Percentiles rank a stretch among this genome's conserved stretches.
These are phyloP conservation scores for Solanum paucissectum DNA, from an alignment of 257 asterid genomes.

Conservation along the genomic window DNA sequence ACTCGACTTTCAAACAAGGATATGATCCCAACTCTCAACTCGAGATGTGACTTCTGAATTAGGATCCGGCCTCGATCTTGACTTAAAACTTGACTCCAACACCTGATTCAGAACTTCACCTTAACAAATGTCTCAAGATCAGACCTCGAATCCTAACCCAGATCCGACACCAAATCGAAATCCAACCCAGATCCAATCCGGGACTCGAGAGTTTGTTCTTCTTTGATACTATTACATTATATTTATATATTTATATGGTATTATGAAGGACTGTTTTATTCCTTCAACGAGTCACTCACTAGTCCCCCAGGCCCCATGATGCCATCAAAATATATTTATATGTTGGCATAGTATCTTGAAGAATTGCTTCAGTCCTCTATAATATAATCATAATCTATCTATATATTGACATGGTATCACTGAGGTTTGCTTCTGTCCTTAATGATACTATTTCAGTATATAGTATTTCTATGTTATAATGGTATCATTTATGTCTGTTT, in stretches of 20 bases:
- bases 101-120: background rate
- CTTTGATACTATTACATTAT: background rate
- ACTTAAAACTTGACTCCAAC: background rate
- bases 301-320: background rate
- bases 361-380: background rate
- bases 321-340: background rate
- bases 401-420: background rate
- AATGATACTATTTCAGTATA: too few relatives aligned
- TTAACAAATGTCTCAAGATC: background rate
- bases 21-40: too few relatives aligned
- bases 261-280: background rate
- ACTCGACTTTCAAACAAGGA: too few relatives aligned
- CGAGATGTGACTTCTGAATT: too few relatives aligned
- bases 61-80: background rate
- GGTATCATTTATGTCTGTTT: background rate
- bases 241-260: too few relatives aligned
- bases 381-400: background rate
- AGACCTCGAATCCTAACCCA: background rate
- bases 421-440: background rate
- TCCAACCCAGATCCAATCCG: fast-evolving
- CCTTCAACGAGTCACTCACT: background rate
- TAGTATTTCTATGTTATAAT: too few relatives aligned
- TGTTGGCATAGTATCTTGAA: background rate
- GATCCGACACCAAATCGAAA: background rate
- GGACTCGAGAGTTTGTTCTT: background rate